Base-by-base conservation (phyloP, 2,329 filamentous ascomycete genomes). In the Ophiostoma piceae region DNA sequence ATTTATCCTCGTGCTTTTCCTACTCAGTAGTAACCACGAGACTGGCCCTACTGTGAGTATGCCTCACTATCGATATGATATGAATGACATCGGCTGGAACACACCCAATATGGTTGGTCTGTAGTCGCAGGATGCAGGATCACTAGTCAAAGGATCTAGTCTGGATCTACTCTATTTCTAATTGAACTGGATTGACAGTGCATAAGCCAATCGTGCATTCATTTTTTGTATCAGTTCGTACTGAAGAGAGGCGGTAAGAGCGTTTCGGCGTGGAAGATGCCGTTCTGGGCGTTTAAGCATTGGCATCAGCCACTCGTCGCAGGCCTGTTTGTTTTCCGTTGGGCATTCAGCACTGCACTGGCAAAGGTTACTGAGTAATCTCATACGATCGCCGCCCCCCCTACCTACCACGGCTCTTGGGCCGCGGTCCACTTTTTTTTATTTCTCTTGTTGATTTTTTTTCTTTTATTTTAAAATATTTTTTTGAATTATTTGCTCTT, bases 361-460 rank as follows among this genome's bases (percentile, higher is more conserved):
- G 8, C 5, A 6, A 35, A 35, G 35, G 35, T 35, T 35, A 35
- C 35, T 6, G 35, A 6, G 35, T 8, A 77, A 76, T 76, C 72
- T 75, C 74, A 71, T 71, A 71, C 70, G 77, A 76, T 76, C 76
- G 73, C 71, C 73, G 68, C 37, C 64, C 47, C 64, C 67, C 70
- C 60, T 64, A 64, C 60, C 32, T 64, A 64, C 60, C 60, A 37
- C 32, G 14, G 60, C 9, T n/a, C 60, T 19, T 64, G 29, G 60
- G n/a, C 57, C 26, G 57, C 57, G 26, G 29, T 26, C 57, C 57
- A 32, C 57, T 19, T 35, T 22, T 62, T 43, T 8, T 47, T 1
- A 8, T 19, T 60, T 60, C 26, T 64, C 39, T 67, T 37, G 14
- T 62, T 35, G 5, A 16, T 32, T 62, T 62, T 12, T 32, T 29